phyloP scores from a whole-genome alignment of 495 filamentous ascomycete species.

The Platismatia glauca region DNA sequence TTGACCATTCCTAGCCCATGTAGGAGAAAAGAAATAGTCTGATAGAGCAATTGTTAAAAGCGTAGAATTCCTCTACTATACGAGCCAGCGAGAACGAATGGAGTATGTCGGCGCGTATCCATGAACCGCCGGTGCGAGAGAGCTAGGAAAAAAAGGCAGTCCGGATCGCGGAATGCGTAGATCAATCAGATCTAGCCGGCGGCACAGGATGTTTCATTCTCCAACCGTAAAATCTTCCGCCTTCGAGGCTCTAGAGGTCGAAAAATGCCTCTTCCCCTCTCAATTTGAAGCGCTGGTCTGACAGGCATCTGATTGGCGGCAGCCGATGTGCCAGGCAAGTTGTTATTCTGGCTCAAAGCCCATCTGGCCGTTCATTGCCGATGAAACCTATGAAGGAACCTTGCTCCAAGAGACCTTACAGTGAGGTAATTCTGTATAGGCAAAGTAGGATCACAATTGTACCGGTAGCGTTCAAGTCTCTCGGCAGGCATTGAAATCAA shows the following conservation, averaged over 20 bases:
- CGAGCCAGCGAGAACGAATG: conserved; percentile 14
- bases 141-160: conserved; percentile 12
- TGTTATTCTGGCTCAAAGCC: background rate
- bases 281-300: conserved; percentile 1
- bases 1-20: background rate
- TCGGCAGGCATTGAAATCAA: background rate
- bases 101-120: conserved; percentile 13
- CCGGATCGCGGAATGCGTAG: conserved; percentile 10
- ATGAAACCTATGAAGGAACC: background rate
- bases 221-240: background rate
- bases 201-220: conserved; percentile 7
- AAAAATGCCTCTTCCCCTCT: conserved; percentile 4
- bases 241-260: conserved; percentile 1
- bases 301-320: background rate
- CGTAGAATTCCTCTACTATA: conserved; percentile 7
- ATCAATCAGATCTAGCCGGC: conserved; percentile 10
- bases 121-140: conserved; percentile 3
- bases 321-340: background rate
- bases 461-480: background rate
- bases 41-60: background rate
- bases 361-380: background rate
- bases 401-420: background rate
- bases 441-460: background rate
- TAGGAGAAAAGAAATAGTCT: background rate
- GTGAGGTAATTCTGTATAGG: background rate